Base-by-base conservation (phyloP, 202 grass and related monocot genomes). In the Saccharum hybrid region DNA sequence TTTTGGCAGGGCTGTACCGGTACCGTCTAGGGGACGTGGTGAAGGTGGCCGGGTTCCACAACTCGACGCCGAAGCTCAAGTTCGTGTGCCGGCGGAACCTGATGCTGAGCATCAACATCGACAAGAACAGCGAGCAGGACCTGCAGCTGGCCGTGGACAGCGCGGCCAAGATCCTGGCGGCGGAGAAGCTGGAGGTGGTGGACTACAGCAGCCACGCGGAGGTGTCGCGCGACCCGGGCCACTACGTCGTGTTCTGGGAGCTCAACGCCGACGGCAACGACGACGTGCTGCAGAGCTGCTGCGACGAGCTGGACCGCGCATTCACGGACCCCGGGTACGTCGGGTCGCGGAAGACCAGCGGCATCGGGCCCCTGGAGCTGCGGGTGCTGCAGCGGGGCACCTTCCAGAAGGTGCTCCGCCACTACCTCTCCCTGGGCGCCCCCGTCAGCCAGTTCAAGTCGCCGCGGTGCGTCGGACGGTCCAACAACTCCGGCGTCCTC, bases 121-220 rank as follows among this genome's bases (percentile, higher is more conserved):
- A 99, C 86, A 99, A 99, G 86, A 99, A 92, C 86, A 96, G 88
- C 64, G 93, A 99, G 87, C 90, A 89, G 65, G 96, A 99, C 68
- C 89, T 99, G 4, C 93, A 99, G 81, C 67, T 95, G 0, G 89
- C 89, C 10, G 88, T 98, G 5, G 92, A 95, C 41, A 65, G 77
- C 62, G 92, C 92, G 0, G 76, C 90, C 3, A 89, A 85, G 81
- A 62, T 86, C 66, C 86, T 92, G 7, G 96, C 90, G 0, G 92
- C 81, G 1, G 92, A 97, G 82, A 98, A 98, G 85, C 88, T 98
- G 42, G 95, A 98, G 81, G 84, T 98, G 33, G 89, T 98, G 2
- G 96, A 98, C 85, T 98, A 83, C 83, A 93, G 89, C 14, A 98
- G 92, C 85, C 81, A 93, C 69, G 92, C 79, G 16, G 90, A 98